Evolutionary conservation across 345 rosid species (phyloP), one percentile per base, ranked within the genome.

Genomic region (Acer negundo): DNA sequence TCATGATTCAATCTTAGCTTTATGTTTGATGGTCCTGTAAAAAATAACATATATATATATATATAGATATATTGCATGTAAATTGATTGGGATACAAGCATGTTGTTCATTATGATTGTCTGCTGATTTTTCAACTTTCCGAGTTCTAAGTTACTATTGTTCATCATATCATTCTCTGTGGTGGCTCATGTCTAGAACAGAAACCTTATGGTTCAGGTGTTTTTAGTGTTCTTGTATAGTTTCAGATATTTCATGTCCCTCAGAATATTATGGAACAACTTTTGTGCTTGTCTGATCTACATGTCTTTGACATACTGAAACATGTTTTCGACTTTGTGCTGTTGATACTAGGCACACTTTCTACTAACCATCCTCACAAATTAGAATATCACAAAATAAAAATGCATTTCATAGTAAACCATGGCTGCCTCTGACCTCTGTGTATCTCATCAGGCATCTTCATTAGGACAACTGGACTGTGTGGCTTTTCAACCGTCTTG

Each of bases 391-490:
- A 8, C 12, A 22, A 6, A 3, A 22, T 2, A 22, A 6, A 62
- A 58, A 22, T n/a, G 66, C 67, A n/a, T 47, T 24, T 67, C 70
- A 67, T 67, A 1, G 49, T 46, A 40, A 42, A 13, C 51, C 58
- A 16, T 74, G 63, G 56, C 40, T 69, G 68, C 77, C 35, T 68
- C 65, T 22, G 42, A 38, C 62, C 69, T 12, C 69, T 78, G 8
- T 80, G 28, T 79, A 19, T 67, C 0, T 76, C 35, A 10, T 79
- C 44, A 94, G 98, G 87, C 81, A 77, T 75, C 89, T 31, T 84
- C 94, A 74, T 76, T 89, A 20, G 88, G 80, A 65, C 86, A 86
- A 19, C 87, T 83, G 65, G 91, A 89, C 7, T 82, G 78, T 20
- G 28, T 64, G 42, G 77, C 80, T 40, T 84, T 89, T 70, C 88